A percentile compares a stretch with the other conserved stretches of the same genome.
phyloP scores from a whole-genome alignment of 768 basidiomycete species.

The Kwoniella newhampshirensis region DNA sequence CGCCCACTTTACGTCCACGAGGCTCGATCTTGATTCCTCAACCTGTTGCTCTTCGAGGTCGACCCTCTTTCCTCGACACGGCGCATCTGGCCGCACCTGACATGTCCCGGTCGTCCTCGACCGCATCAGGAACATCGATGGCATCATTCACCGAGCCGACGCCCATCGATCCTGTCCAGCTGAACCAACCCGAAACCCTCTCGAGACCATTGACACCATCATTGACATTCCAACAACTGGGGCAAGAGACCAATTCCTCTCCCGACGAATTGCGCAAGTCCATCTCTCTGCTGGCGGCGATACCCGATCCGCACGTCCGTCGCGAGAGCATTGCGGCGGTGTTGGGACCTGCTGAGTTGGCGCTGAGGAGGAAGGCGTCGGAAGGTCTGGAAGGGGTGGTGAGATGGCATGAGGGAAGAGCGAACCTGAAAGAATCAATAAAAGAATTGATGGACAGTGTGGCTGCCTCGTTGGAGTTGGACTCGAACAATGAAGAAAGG shows the following conservation, averaged over 20 bases:
- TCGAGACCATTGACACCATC: constrained; percentile 16
- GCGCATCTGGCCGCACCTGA: constrained; percentile 11
- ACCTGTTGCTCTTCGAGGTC: background rate
- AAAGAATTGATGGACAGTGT: constrained; percentile 17
- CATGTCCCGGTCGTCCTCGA: constrained; percentile 19
- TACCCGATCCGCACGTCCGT: constrained; percentile 8
- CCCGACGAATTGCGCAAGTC: constrained; percentile 9
- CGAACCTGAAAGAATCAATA: constrained; percentile 19
- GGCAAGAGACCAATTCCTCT: constrained; percentile 2
- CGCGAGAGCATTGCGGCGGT: background rate
- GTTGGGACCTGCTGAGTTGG: constrained; percentile 10
- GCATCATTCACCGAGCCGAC: constrained; percentile 11
- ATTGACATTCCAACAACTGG: constrained; percentile 9
- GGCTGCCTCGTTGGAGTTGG: background rate
- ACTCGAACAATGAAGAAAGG: background rate
- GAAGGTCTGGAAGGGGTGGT: constrained; percentile 26
- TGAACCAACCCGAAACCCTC: constrained; percentile 5
- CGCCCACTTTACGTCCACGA: background rate
- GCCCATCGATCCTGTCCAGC: constrained; percentile 2
- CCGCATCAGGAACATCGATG: constrained; percentile 16
- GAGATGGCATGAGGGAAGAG: constrained; percentile 35
- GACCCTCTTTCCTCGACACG: constrained; percentile 14
- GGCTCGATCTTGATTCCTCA: constrained; percentile 17
- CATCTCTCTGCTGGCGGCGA: constrained; percentile 4
- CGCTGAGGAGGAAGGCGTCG: constrained; percentile 12